Evolutionary conservation across 1,139 yeast genomes (phyloP), one percentile per base, ranked within the genome.

Genomic region (Geotrichum phurueaensis): DNA sequence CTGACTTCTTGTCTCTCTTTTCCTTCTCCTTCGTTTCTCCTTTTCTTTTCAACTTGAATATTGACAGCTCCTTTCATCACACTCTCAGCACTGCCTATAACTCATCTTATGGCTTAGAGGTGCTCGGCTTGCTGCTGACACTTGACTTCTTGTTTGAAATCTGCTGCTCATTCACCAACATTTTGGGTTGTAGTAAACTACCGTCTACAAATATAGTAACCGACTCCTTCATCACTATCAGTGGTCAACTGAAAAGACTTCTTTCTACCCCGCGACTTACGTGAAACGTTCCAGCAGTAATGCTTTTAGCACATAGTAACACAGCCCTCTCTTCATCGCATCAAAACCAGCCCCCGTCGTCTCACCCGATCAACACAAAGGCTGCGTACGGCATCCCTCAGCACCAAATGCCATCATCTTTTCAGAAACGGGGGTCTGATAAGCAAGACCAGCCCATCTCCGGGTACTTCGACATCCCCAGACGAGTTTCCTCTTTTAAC

Each of bases 391-490:
- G 31, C 49, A n/a, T 22, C 20, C 31, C 39, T 10, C 39, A 33
- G 2, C 39, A 33, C 39, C 13, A 10, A 3, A 33, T 33, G n/a
- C 39, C 39, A 12, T 33, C n/a, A 33, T 33, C 39, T 15, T 12
- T 33, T 15, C 39, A 15, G 39, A 10, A 33, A 33, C 39, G 39
- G n/a, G 39, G n/a, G n/a, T 33, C 39, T 33, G 39, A 33, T 33
- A 33, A 33, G 13, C 39, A 25, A 1, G 22, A 36, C 43, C 50
- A 54, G 23, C 47, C 58, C 22, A n/a, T 31, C 6, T 10, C 48
- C 5, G 58, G 56, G 10, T 58, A 58, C 51, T 54, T 54, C 47
- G 58, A 58, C 43, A 39, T 58, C 15, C 61, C 61, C 20, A 29
- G 39, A 47, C 39, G 54, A 3, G 47, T 25, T 22, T 25, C 53